Percentiles rank a stretch among this genome's conserved stretches.
Evolutionary conservation across 2,329 filamentous ascomycete genomes (phyloP).

Genomic region (Aotearoamyces nothofagi): DNA sequence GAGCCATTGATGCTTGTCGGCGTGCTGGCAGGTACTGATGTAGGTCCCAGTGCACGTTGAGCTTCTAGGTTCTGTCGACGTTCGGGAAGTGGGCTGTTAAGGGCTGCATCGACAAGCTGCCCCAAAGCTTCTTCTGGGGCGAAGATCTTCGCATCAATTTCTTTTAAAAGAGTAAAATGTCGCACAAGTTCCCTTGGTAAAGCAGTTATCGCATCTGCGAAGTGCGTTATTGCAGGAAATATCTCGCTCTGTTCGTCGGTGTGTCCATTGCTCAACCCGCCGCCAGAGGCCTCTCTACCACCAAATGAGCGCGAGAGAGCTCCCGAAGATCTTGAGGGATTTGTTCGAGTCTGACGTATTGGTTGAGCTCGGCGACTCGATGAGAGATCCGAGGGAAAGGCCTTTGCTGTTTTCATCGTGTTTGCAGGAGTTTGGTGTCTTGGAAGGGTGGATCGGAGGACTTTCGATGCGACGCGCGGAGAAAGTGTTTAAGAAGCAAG

Average conservation of each 20-base stretch:
- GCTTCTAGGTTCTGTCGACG: conserved; percentile 22
- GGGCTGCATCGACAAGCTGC: conserved; percentile 53
- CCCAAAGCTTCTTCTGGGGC: conserved; percentile 72
- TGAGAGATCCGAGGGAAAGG: conserved; percentile 12
- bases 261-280: conserved; percentile 31
- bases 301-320: conserved; percentile 27
- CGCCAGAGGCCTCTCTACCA: conserved; percentile 28
- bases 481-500: background rate
- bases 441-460: conserved; percentile 1
- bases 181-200: conserved; percentile 89
- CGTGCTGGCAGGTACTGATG: conserved; percentile 14
- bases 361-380: conserved; percentile 47
- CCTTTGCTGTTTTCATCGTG: conserved; percentile 20
- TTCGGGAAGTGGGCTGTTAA: conserved; percentile 33
- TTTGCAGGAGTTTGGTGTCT: conserved; percentile 8
- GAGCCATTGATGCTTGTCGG: conserved; percentile 17
- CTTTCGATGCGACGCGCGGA: too few relatives aligned
- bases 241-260: conserved; percentile 49
- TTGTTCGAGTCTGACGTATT: conserved; percentile 48
- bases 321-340: conserved; percentile 40
- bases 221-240: conserved; percentile 54
- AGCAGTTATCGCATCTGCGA: conserved; percentile 83
- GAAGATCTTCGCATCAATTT: conserved; percentile 95
- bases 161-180: conserved; percentile 90
- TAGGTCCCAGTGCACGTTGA: conserved; percentile 12